These are phyloP conservation scores for Penicillium nucicola DNA, from an alignment of 495 filamentous ascomycete species.

Conservation along the genomic window DNA sequence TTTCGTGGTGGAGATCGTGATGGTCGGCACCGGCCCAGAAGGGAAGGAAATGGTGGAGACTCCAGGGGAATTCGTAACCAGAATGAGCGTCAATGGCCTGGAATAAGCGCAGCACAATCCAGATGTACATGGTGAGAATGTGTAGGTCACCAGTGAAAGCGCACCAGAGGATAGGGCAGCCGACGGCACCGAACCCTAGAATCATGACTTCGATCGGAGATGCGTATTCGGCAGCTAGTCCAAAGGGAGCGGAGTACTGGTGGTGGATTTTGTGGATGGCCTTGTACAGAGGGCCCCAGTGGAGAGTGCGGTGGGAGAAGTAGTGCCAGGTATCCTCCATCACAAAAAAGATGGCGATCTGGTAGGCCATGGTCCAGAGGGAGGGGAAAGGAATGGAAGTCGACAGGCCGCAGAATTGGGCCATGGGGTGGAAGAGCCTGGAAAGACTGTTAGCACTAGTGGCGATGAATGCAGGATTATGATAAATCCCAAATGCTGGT, in stretches of 20 bases:
- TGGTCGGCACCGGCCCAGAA: conserved; percentile 98
- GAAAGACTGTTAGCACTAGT: conserved; percentile 6
- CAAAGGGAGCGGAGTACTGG: conserved; percentile 96
- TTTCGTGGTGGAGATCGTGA: conserved; percentile 95
- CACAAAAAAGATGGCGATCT: conserved; percentile 93
- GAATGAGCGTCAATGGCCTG: conserved; percentile 97
- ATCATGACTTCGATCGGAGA: conserved; percentile 97
- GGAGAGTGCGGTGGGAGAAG: conserved; percentile 89
- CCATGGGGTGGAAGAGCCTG: conserved; percentile 64
- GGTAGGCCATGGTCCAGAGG: conserved; percentile 78
- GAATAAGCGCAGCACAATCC: conserved; percentile 90
- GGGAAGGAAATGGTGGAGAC: conserved; percentile 88
- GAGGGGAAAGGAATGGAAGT: conserved; percentile 89
- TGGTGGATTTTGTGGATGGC: conserved; percentile 98
- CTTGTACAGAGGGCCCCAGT: conserved; percentile 94
- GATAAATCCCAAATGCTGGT: no score
- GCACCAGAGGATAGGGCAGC: conserved; percentile 80
- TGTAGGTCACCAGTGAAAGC: conserved; percentile 81
- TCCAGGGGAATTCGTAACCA: conserved; percentile 98
- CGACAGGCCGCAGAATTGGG: conserved; percentile 83
- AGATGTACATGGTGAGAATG: conserved; percentile 95
- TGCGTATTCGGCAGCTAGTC: conserved; percentile 94
- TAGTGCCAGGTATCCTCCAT: conserved; percentile 98
- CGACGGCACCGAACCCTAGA: conserved; percentile 85
- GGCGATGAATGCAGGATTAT: no score